Evolutionary conservation across 352 stramenopile species (phyloP), one percentile per base, ranked within the genome.

Genomic region (Globisporangium rhizosaccharum): DNA sequence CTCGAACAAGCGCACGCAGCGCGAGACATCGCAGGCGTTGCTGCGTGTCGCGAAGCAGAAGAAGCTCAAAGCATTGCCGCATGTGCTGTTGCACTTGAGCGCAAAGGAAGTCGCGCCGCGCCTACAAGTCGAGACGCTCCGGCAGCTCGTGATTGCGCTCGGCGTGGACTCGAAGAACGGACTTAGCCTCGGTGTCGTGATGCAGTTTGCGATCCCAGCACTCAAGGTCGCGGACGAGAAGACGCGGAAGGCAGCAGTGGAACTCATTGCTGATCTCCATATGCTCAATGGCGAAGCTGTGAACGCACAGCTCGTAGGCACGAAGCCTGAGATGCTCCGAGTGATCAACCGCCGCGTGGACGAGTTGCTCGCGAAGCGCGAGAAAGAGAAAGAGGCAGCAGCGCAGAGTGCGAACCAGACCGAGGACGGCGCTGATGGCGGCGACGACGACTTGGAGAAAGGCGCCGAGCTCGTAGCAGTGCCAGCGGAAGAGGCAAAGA

Each of bases 1-100:
- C 59, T 89, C 79, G 5, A 93, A 93, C 71, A 90, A 90, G 58
- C 77, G 84, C 37, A 93, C 84, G 23, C 79, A 90, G 59, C 80
- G 82, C 52, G 84, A 93, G 65, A 61, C 70, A 1, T 71, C 67
- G 11, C 78, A 90, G 47, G 79, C 76, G 0, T 51, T 92, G 20
- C 17, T 91, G 12, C 82, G 84, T 3, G 70, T 92, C 25, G 65
- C 76, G 14, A 85, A 85, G 15, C 60, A 86, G 37, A 78, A 82
- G 55, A 88, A 85, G 2, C 67, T 93, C 26, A 65, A 72, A 36
- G 67, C 73, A 3, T 53, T 92, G 30, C 69, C 79, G 10, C 73
- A 89, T 47, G 59, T 91, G 25, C 33, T 91, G 44, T 59, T 88
- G 30, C 77, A 88, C 30, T 59, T 91, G 45, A 88, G 76, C 57